These are phyloP conservation scores for Delonix regia DNA, from an alignment of 306 rosid genomes.

Conservation along the genomic window DNA sequence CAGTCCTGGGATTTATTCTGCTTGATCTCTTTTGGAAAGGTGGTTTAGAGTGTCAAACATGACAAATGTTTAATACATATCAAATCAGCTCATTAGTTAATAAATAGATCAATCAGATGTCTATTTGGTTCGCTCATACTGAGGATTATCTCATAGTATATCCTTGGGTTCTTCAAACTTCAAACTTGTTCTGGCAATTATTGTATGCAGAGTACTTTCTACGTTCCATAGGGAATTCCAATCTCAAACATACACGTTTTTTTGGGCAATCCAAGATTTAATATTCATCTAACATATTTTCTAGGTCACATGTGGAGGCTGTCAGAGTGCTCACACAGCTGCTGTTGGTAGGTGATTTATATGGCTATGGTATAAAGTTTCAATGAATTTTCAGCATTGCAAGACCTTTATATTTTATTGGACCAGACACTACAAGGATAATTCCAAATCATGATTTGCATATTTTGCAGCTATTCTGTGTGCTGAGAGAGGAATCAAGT, in stretches of 20 bases:
- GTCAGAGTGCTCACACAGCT: conserved; percentile 97
- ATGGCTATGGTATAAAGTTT: not conserved
- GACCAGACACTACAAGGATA: conserved; percentile 21
- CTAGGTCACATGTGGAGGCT: conserved; percentile 98
- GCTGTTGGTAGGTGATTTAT: conserved; percentile 70
- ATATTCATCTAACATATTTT: conserved; percentile 40
- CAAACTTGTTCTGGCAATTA: not conserved
- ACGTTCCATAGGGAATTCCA: conserved; percentile 27
- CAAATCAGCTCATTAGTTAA: not conserved
- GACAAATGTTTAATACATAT: not conserved
- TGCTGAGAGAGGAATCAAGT: conserved; percentile 78
- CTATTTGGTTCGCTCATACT: conserved; percentile 9
- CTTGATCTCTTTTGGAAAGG: not conserved
- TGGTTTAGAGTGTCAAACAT: not conserved
- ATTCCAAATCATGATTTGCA: conserved; percentile 26
- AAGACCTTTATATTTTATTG: conserved; percentile 10
- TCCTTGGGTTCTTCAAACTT: conserved; percentile 7
- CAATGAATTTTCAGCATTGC: conserved; percentile 5
- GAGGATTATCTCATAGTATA: not conserved
- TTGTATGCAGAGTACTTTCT: not conserved
- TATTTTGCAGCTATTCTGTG: conserved; percentile 77
- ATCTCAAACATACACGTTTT: conserved; percentile 24
- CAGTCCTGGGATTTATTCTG: not conserved
- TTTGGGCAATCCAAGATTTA: conserved; percentile 25
- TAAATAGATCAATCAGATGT: conserved; percentile 1